A percentile compares a stretch with the other conserved stretches of the same genome.
These are phyloP conservation scores for Monosporascus sp. DNA, from an alignment of 2,329 filamentous ascomycete genomes.

Conservation along the genomic window DNA sequence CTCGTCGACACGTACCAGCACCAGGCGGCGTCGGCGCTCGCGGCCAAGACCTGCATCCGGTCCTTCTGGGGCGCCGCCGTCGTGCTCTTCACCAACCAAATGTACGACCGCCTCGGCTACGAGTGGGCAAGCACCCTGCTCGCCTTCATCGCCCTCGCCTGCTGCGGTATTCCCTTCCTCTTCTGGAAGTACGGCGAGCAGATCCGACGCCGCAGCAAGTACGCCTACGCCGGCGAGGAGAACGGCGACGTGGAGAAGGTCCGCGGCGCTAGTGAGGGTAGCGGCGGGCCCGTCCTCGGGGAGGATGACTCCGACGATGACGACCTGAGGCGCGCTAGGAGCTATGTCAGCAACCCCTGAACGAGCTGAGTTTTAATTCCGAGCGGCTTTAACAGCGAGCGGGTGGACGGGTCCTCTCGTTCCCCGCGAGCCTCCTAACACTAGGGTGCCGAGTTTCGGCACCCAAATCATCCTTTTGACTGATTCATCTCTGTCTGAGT, in stretches of 20 bases:
- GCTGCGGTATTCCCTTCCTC: constrained; percentile 75
- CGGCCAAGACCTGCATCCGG: constrained; percentile 74
- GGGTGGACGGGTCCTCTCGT: too few relatives aligned
- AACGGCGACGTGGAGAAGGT: constrained; percentile 27
- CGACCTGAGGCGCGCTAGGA: constrained; percentile 37
- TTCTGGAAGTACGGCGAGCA: constrained; percentile 73
- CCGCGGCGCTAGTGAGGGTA: constrained; percentile 29
- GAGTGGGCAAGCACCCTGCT: constrained; percentile 72
- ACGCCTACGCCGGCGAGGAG: constrained; percentile 62
- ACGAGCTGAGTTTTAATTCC: constrained; percentile 12
- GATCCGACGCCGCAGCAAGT: constrained; percentile 66
- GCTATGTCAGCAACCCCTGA: constrained; percentile 43
- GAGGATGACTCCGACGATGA: constrained; percentile 30
- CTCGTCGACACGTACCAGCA: constrained; percentile 59
- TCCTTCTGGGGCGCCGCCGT: constrained; percentile 74
- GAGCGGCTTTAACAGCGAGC: too few relatives aligned
- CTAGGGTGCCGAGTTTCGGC: too few relatives aligned
- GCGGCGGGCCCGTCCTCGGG: constrained; percentile 17
- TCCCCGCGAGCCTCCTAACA: too few relatives aligned
- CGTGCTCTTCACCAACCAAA: constrained; percentile 76
- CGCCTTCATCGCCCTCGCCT: constrained; percentile 68
- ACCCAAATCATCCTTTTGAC: too few relatives aligned
- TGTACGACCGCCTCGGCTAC: constrained; percentile 67
- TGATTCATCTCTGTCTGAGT: too few relatives aligned
- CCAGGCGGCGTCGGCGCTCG: constrained; percentile 75